Evolutionary conservation across 352 stramenopile species (phyloP).

Genomic region (Pythium oligandrum): DNA sequence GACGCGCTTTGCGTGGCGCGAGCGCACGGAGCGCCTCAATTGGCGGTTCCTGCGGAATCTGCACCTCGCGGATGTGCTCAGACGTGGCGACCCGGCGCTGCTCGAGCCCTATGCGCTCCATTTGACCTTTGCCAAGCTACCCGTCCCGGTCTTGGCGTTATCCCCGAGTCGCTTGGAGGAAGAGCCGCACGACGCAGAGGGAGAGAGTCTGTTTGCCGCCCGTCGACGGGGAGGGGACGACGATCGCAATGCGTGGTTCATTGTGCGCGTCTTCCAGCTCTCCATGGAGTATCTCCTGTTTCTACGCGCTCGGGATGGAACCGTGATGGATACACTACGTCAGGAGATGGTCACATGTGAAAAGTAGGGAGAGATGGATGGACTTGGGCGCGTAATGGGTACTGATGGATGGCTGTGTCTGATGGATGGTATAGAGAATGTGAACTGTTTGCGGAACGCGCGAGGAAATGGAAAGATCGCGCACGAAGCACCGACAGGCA

Average conservation of each 20-base stretch:
- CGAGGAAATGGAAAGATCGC: constrained; percentile 52
- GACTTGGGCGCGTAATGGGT: no score
- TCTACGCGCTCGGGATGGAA: constrained; percentile 43
- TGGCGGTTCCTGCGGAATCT: constrained; percentile 55
- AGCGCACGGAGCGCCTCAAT: constrained; percentile 69
- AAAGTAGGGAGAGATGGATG: constrained; percentile 12
- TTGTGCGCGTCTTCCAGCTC: constrained; percentile 65
- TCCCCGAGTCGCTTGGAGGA: background rate
- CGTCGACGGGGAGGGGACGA: background rate
- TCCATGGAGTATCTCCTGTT: constrained; percentile 77
- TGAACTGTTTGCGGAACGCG: constrained; percentile 29
- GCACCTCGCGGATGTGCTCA: constrained; percentile 46
- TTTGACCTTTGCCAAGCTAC: constrained; percentile 64
- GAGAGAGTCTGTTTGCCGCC: constrained; percentile 11
- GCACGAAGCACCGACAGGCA: constrained; percentile 44
- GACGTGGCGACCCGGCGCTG: constrained; percentile 42
- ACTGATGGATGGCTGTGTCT: no score
- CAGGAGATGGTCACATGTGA: constrained; percentile 36
- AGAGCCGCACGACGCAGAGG: constrained; percentile 6
- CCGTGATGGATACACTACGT: constrained; percentile 43
- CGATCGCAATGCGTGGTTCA: constrained; percentile 55
- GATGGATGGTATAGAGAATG: constrained; percentile 23
- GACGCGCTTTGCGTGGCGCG: constrained; percentile 66
- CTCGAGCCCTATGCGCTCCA: constrained; percentile 72
- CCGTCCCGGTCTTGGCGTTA: constrained; percentile 11